phyloP scores from a whole-genome alignment of 345 rosid genomes.

The Eucalyptus melliodora region DNA sequence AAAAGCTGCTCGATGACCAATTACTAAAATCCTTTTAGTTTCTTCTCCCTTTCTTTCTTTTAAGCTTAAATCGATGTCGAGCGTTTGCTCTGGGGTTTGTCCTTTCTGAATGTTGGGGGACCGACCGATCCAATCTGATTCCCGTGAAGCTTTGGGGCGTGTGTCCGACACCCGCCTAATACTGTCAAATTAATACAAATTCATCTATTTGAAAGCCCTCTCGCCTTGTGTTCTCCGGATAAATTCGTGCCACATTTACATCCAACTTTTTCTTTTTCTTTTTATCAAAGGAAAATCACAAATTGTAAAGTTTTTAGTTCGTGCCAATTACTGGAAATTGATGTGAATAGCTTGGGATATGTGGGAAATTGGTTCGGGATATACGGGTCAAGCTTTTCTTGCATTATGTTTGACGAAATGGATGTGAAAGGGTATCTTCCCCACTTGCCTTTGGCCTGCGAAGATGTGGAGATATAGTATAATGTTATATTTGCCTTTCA shows the following conservation, averaged over 20 bases:
- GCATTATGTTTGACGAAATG: not conserved
- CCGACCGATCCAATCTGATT: not conserved
- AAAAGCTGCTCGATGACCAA: not conserved
- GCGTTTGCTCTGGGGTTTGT: not conserved
- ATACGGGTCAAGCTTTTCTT: not conserved
- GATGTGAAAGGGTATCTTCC: not conserved
- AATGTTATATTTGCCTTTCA: not conserved
- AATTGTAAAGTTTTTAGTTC: not conserved
- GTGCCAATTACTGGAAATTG: not conserved
- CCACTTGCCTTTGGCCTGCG: not conserved
- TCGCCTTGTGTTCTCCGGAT: not conserved
- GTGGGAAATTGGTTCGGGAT: not conserved
- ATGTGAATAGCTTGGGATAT: not conserved
- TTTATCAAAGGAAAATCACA: not conserved
- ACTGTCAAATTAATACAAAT: not conserved
- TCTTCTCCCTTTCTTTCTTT: not conserved
- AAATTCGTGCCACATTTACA: not conserved
- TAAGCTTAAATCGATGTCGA: not conserved
- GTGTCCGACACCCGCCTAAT: not conserved
- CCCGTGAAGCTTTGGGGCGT: not conserved
- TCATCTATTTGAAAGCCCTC: not conserved
- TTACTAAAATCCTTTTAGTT: not conserved
- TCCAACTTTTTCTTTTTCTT: rapidly evolving
- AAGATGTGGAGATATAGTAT: not conserved
- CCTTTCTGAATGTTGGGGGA: not conserved